Base-by-base conservation (phyloP, 768 basidiomycete species). In the Hygrophoropsis aurantiaca region DNA sequence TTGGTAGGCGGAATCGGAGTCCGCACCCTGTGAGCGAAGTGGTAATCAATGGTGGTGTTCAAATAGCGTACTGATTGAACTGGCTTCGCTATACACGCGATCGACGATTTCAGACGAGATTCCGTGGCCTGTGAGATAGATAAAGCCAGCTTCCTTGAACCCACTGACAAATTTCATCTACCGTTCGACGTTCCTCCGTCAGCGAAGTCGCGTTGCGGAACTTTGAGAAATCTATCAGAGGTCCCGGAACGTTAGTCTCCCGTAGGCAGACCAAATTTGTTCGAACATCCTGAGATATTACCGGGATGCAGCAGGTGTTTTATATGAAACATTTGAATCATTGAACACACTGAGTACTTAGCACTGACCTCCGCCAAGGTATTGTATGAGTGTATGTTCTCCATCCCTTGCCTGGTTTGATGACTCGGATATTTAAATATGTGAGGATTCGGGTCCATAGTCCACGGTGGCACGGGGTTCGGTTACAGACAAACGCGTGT, bases 111-210 rank as follows among this genome's bases (percentile, higher is more conserved):
- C 73, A 25, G 74, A 53, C 16, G 82, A 68, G 44, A 93, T 82
- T 2, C 89, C 87, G 66, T 92, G 87, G 33, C 81, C 79, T 19
- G 73, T 72, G 30, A 94, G 69, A 63, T 93, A 93, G 37, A 92
- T 74, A 57, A 93, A 93, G 1, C 90, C 87, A 46, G 82, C 83
- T 46, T 85, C 77, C 57, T 84, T 90, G 71, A 90, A 89, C 0
- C 86, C 91, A 32, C 76, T 74, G 27, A 82, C 87, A 30, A n/a
- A 94, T 77, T 52, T 83, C 77, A 37, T 77, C 69, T 3, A 90
- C 88, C 0, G 82, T 78, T 5, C 72, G 60, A 49, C 78, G 75
- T 67, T 81, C 87, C 57, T 87, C 83, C 11, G 70, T 65, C 2
- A 58, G 41, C 0, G 80, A 74, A n/a, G 67, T 58, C 1, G 81